Evolutionary conservation across 805 yeast species (phyloP).

Genomic region (Cyberlindnera euphorbiae): DNA sequence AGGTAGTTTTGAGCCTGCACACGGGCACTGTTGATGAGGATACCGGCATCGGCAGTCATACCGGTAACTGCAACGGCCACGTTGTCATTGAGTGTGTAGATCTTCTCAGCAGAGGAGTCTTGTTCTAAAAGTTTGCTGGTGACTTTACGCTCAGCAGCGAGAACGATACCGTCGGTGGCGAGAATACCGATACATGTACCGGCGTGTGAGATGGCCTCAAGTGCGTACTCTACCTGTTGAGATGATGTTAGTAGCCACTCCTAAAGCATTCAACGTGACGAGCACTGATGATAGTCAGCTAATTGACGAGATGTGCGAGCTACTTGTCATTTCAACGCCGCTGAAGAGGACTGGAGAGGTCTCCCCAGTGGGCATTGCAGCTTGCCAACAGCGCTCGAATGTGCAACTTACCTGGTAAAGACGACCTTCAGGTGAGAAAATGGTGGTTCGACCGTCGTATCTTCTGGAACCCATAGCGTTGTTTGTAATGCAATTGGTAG

Average conservation of each 20-base stretch:
- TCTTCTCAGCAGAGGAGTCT: conserved; percentile 89
- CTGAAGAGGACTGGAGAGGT: too few relatives aligned
- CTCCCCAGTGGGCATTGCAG: too few relatives aligned
- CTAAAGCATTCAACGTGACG: not conserved
- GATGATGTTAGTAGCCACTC: conserved; percentile 7
- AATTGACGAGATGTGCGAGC: too few relatives aligned
- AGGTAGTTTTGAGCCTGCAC: conserved; percentile 78
- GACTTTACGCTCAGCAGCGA: conserved; percentile 95
- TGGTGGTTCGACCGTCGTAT: conserved; percentile 98
- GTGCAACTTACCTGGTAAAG: conserved; percentile 84
- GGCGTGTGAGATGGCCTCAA: conserved; percentile 95
- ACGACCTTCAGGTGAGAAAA: conserved; percentile 98
- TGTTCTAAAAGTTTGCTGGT: conserved; percentile 90
- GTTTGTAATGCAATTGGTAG: not conserved
- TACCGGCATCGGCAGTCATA: conserved; percentile 94
- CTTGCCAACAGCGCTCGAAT: too few relatives aligned
- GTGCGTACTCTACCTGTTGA: conserved; percentile 79
- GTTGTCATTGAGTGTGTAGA: conserved; percentile 78
- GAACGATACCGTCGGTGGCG: conserved; percentile 81
- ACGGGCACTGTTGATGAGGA: conserved; percentile 84
- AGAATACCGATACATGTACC: conserved; percentile 96
- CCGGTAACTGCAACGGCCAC: conserved; percentile 96
- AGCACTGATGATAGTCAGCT: not conserved
- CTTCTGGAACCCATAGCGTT: conserved; percentile 76
- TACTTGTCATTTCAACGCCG: too few relatives aligned